These are phyloP conservation scores for Hymenoscyphus albidus DNA, from an alignment of 2,329 filamentous ascomycete genomes.

Conservation along the genomic window DNA sequence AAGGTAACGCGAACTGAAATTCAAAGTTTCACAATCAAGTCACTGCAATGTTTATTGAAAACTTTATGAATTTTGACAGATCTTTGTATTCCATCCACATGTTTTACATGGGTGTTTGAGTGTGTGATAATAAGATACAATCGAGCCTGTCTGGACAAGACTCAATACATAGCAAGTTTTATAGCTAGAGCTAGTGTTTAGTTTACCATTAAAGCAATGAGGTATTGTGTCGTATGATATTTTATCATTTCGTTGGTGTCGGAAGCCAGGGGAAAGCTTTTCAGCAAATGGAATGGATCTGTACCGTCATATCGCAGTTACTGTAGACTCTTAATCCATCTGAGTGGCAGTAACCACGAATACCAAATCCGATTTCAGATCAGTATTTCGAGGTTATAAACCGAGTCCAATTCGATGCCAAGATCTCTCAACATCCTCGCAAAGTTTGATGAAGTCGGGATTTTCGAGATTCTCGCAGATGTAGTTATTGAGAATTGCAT, in stretches of 20 bases:
- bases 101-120: neutral
- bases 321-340: constrained; percentile 2
- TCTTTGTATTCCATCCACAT: neutral
- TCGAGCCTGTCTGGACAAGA: neutral
- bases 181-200: constrained; percentile 3
- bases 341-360: neutral
- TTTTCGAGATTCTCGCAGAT: constrained; percentile 48
- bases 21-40: neutral
- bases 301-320: neutral
- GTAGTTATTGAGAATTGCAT: constrained; percentile 44
- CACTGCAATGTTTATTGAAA: neutral
- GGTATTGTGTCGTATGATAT: neutral
- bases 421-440: constrained; percentile 45
- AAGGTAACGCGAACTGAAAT: neutral
- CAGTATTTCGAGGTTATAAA: constrained; percentile 20
- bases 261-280: neutral
- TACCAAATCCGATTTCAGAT: constrained; percentile 5
- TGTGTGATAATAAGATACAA: neutral
- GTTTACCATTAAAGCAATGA: constrained; percentile 1
- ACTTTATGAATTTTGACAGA: neutral
- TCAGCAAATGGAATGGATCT: neutral
- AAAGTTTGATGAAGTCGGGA: constrained; percentile 46
- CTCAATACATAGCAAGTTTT: neutral
- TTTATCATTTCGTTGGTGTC: neutral
- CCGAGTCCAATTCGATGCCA: constrained; percentile 48